Base-by-base conservation (phyloP, 176 grass and related monocot genomes). In the Pontederia paniculata region DNA sequence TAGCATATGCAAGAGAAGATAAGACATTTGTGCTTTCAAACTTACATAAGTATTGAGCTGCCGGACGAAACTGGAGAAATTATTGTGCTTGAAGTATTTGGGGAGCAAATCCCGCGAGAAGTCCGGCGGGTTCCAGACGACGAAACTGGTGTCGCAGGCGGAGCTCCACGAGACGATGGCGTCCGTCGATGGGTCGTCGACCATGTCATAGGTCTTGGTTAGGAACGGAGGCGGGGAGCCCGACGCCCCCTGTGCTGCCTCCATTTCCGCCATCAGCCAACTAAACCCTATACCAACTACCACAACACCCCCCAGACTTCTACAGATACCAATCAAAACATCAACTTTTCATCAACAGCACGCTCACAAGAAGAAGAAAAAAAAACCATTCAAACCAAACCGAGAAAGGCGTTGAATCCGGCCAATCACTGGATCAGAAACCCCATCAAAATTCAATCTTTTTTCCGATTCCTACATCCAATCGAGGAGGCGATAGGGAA, bases 41-140 rank as follows among this genome's bases (percentile, higher is more conserved):
- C 85, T 95, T 75, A 95, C 89, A 54, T 95, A 95, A 72, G 89
- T 95, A 74, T 95, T 95, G 25, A 95, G 89, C 81, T 95, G 89
- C 1, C 89, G 74, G 23, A 95, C 89, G 70, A 95, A 95, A 69
- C 89, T 95, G 71, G 89, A 89, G 81, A 95, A 95, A 68, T 95
- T 89, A 49, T 81, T 96, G 73, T 96, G 90, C 79, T 96, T 96
- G 79, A 96, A 96, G 67, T 83, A 96, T 58, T 96, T 89, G 57
- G 85, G 85, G 53, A 96, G 90, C 68, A 96, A 81, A 83, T 96
- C 90, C 71, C 59, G 76, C 41, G 79, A 76, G 63, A 96, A 96
- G 23, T 86, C 71, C 58, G 61, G 67, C 62, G 70, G 90, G 68
- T 81, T 81, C 73, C 71, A 61, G 58, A 96, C 82, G 53, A 96